Evolutionary conservation across 208 protist genomes (phyloP), one percentile per base, ranked within the genome.

Genomic region (Crithidia sp.): DNA sequence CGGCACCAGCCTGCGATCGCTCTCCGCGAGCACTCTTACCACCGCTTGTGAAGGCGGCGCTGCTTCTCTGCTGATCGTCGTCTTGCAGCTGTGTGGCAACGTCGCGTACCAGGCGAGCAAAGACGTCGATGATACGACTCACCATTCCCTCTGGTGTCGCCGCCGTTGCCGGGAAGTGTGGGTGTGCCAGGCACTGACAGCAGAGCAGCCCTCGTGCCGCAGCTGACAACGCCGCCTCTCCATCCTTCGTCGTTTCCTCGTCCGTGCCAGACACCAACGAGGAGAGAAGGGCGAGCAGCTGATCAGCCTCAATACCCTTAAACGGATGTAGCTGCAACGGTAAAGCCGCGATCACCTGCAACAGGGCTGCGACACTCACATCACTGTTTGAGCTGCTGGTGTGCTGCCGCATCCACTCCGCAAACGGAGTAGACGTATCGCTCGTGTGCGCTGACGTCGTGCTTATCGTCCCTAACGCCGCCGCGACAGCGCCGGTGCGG

Each of bases 151-250:
- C 86, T 10, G 81, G 65, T 19, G 89, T 76, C 6, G 77, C 49
- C 43, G 74, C 83, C 0, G 28, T 28, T 28, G 74, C 71, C 0
- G 81, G 79, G 58, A 95, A 88, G 36, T 82, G 77, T 7, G 86
- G 76, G 62, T 92, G 86, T 5, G 86, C 61, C 55, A 92, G 49
- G 53, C 79, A 85, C 43, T 82, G 74, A 40, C 79, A 83, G 73
- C 86, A 88, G 50, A 81, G 76, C 61, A 88, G 56, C n/a, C 72
- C 83, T 16, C 71, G 84, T 66, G 76, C 39, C 7, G 76, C 66
- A 28, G 28, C 28, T 28, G 28, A 28, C 54, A 64, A 62, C 40
- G 37, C 49, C 52, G 47, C 62, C 45, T 28, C 45, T 12, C 28
- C 45, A 3, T 62, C 49, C 5, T 44, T 47, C 12, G 43, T 40